Base-by-base conservation (phyloP, 495 filamentous ascomycete genomes). In the Saxophila tyrrhenica region DNA sequence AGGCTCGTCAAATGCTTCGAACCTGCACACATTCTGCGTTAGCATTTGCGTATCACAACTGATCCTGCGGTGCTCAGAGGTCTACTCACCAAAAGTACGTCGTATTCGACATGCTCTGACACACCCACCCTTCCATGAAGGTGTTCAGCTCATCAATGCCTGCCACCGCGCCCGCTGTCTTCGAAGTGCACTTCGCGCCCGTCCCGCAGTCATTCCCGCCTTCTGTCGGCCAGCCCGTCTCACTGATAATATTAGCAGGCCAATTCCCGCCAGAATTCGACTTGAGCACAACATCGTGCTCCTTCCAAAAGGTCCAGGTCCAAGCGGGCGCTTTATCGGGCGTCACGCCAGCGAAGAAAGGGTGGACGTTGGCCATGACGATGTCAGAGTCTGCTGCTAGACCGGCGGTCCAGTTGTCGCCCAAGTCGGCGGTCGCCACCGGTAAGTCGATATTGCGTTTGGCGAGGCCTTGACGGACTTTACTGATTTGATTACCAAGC, bases 331-430 rank as follows among this genome's bases (percentile, higher is more conserved):
- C 91, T 19, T 73, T 62, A 20, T 78, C 72, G 15, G 78, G 82
- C 15, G 74, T 72, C 42, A 87, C 80, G 50, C 92, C 92, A 2
- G 81, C 88, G 62, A 98, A 98, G 75, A 98, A 97, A 1, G 92
- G 92, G 68, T 98, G 92, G 32, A 97, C 83, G 65, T 98, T 98
- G 19, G 87, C 86, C 91, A 97, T 97, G 64, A 96, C 81, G 56
- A 86, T 78, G 60, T 97, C 92, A 41, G 87, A 83, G 45, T 78
- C 72, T 3, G 64, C 51, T 0, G 86, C 83, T 16, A 98, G 75
- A 0, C 73, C 63, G 1, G 73, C 59, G 1, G 81, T 83, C 92
- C 92, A 97, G 64, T 89, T 84, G 57, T 90, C 84, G 16, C 92
- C 92, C 3, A 98, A 76, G 69, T 98, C 92, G 2, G 83, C 85